Base-by-base conservation (phyloP, 306 rosid species). In the Prunus salicina region DNA sequence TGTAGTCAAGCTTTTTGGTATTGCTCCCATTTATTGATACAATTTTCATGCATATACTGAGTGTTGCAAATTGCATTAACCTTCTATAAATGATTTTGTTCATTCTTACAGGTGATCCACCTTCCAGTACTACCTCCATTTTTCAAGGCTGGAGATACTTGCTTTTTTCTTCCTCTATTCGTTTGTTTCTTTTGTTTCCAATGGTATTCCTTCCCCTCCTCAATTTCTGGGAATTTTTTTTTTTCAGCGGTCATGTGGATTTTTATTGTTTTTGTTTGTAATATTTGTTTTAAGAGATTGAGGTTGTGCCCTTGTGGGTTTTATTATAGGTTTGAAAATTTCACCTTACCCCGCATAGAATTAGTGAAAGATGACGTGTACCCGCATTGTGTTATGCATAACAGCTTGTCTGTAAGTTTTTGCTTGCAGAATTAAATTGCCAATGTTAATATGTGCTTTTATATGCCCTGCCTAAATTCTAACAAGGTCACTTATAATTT, bases 121-220 rank as follows among this genome's bases (percentile, higher is more conserved):
- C 74, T 71, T 77, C 73, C 74, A n/a, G 71, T 79, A 67, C 74
- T 85, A 77, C 78, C 89, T 84, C 84, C 68, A 68, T 67, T 85
- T 83, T 90, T 86, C 80, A 64, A 78, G 73, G 53, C 62, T 66
- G 88, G 88, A 79, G 89, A 67, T 64, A 72, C 66, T 61, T 1
- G 43, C 8, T 46, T 64, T 69, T n/a, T 74, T 12, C 3, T 53
- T 30, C 4, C 34, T 28, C 30, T n/a, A 43, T 73, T 56, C 56
- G 13, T 22, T 28, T 34, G 13, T 68, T 71, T 72, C 70, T n/a
- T 28, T 28, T 34, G 13, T 68, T 71, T 72, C 70, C 61, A 30
- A 56, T 25, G 52, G 50, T 80, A 78, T 72, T 81, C 28, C 41
- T 82, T 38, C 6, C 11, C 43, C 65, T 12, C 0, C 43, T 38